Evolutionary conservation across 495 filamentous ascomycete genomes (phyloP), one percentile per base, ranked within the genome.

Genomic region (Aspergillus affinis): DNA sequence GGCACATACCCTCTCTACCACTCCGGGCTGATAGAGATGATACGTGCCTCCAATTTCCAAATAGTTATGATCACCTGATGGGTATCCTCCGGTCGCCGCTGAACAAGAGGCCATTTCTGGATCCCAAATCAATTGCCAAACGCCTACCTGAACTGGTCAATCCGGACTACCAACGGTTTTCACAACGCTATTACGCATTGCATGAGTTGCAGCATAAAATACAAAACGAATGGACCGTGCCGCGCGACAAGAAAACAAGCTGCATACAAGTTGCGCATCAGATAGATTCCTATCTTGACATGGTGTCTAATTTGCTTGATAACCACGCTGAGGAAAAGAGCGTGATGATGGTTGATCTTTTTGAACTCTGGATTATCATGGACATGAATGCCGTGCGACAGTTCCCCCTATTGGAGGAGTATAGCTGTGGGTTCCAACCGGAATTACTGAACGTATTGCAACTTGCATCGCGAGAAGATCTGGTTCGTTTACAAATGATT

Each of bases 381-480:
- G 36, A 41, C 13, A 41, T 4, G 12, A 41, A 41, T 15, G 36
- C 36, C 36, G 36, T 41, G 10, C 10, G 13, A 10, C 36, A 41
- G 12, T 41, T 15, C 4, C 36, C 36, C 12, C 12, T 41, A 41
- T 49, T 90, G 1, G 51, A 27, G 0, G 63, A 84, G 0, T 88
- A 84, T 60, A 59, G 78, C 10, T 76, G 81, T 0, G 77, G 72
- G 0, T 70, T 90, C 51, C 65, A 72, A 0, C 72, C 77, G 0
- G 66, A 78, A 15, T 63, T 81, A 3, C 62, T 87, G 29, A 72
- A 84, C 60, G 68, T 74, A 4, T 65, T 87, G 13, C 81, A 80
- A 6, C 60, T 84, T 0, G 59, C 77, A 6, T 55, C 47, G 0
- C 61, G 71, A 7, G 45, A 62, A n/a, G 76, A 77, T 27, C 78